Evolutionary conservation across 2,329 filamentous ascomycete genomes (phyloP).

Genomic region (Paecilomyces sp.): DNA sequence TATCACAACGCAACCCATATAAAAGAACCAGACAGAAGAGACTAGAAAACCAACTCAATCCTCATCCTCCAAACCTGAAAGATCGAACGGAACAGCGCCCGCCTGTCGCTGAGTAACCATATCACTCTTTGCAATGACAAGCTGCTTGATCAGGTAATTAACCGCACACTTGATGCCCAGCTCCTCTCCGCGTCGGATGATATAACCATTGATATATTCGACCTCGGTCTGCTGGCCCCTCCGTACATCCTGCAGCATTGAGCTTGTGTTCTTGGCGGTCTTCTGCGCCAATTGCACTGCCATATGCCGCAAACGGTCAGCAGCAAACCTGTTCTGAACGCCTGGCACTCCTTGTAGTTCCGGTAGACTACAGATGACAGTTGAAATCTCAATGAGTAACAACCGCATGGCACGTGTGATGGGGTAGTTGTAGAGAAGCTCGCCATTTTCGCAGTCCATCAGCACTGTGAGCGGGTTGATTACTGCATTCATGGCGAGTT

Average conservation of each 20-base stretch:
- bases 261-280: slow-evolving; percentile 53
- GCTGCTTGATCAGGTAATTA: slow-evolving; percentile 64
- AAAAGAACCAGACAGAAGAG: not conserved
- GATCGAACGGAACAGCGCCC: slow-evolving; percentile 25
- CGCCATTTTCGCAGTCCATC: slow-evolving; percentile 67
- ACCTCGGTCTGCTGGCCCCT: slow-evolving; percentile 63
- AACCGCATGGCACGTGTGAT: slow-evolving; percentile 61
- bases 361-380: slow-evolving; percentile 65
- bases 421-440: slow-evolving; percentile 60
- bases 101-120: slow-evolving; percentile 30
- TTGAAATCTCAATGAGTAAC: slow-evolving; percentile 66
- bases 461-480: slow-evolving; percentile 77
- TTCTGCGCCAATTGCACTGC: slow-evolving; percentile 47
- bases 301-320: slow-evolving; percentile 56
- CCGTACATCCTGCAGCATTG: slow-evolving; percentile 61
- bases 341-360: slow-evolving; percentile 61
- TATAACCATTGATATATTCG: slow-evolving; percentile 82
- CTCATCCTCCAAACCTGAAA: slow-evolving; percentile 6
- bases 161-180: slow-evolving; percentile 64
- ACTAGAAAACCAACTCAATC: slow-evolving; percentile 1
- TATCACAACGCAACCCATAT: not conserved
- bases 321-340: slow-evolving; percentile 52
- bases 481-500: slow-evolving; percentile 66
- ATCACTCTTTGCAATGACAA: slow-evolving; percentile 64
- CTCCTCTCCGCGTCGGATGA: slow-evolving; percentile 64